Evolutionary conservation across 2,329 filamentous ascomycete genomes (phyloP), one percentile per base, ranked within the genome.

Genomic region (Stagonosporopsis cucurbitacearum): DNA sequence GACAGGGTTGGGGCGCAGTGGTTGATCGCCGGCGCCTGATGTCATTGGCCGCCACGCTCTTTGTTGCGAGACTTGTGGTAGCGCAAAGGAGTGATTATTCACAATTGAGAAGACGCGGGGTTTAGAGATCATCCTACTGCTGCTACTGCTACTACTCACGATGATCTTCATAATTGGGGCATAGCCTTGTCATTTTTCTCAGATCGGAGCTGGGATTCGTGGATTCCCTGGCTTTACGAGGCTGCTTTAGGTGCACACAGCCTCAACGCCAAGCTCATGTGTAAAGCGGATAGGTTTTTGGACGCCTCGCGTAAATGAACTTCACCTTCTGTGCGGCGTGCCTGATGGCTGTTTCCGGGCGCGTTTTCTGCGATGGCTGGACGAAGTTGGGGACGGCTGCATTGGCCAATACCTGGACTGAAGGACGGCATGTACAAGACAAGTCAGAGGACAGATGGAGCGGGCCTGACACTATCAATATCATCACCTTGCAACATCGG

Each of bases 1-100:
- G 25, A 51, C 40, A 39, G 8, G 20, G 13, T 22, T 51, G 40
- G 12, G 48, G 48, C 48, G 48, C 40, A 51, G 48, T 44, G 32
- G 37, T 22, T 6, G 32, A 39, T 44, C 40, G 19, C 12, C 40
- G 19, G 17, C 6, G 22, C 8, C 33, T 51, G 40, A 44, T 51
- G 40, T 51, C 32, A 51, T 51, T 51, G 33, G 40, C 25, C 11
- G 26, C 26, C 6, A 9, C 17, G 26, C 15, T 30, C 35, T 48
- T 40, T 48, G 44, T 47, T 48, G 45, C 37, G n/a, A 19, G 12
- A 37, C 42, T 22, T n/a, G 25, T n/a, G n/a, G n/a, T n/a, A n/a
- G n/a, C n/a, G 26, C 43, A 30, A 3, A 15, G 25, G n/a, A 7
- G 17, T 11, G 20, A 30, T 2, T 30, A 23, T 7, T 33, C 15